A percentile compares a stretch with the other conserved stretches of the same genome.
Conservation (phyloP, 2,329 filamentous ascomycete genomes). For the Dactylonectria macrodidyma region DNA sequence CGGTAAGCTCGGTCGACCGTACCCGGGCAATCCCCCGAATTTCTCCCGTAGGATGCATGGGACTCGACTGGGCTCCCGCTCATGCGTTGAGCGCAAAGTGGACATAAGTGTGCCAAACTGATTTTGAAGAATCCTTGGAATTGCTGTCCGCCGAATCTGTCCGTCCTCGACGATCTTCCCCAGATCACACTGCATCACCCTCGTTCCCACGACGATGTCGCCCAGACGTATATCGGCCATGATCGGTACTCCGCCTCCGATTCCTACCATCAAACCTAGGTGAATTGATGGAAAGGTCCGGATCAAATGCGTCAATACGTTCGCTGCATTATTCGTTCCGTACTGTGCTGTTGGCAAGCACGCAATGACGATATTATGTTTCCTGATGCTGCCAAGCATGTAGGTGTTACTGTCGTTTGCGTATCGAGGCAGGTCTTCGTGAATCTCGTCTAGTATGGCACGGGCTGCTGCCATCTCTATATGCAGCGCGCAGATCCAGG, state of each 20-base stretch:
- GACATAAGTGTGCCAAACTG: slow-evolving; percentile 27
- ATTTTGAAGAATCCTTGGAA: fast-evolving
- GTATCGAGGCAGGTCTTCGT: too few relatives aligned
- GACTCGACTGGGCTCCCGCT: not conserved
- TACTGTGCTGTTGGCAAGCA: slow-evolving; percentile 41
- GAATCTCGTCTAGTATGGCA: too few relatives aligned
- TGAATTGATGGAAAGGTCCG: slow-evolving; percentile 59
- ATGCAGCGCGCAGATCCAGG: too few relatives aligned
- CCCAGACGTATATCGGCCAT: slow-evolving; percentile 44
- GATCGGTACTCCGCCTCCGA: slow-evolving; percentile 38
- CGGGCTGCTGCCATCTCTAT: too few relatives aligned
- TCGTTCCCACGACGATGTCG: slow-evolving; percentile 29
- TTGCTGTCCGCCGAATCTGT: slow-evolving; percentile 9
- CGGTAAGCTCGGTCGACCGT: not conserved
- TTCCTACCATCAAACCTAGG: slow-evolving; percentile 41
- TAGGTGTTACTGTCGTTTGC: slow-evolving; percentile 45
- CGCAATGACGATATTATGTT: slow-evolving; percentile 47
- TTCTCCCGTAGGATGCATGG: not conserved
- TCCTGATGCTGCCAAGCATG: slow-evolving; percentile 34
- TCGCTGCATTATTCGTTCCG: slow-evolving; percentile 42
- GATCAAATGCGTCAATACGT: slow-evolving; percentile 38
- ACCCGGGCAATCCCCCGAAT: not conserved
- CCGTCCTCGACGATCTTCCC: slow-evolving; percentile 36
- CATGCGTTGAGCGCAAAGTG: slow-evolving; percentile 18
- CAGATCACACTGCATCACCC: slow-evolving; percentile 47